Base-by-base conservation (phyloP, 1,284 basidiomycete genomes). In the Microbotryum lychnidis-dioicae region DNA sequence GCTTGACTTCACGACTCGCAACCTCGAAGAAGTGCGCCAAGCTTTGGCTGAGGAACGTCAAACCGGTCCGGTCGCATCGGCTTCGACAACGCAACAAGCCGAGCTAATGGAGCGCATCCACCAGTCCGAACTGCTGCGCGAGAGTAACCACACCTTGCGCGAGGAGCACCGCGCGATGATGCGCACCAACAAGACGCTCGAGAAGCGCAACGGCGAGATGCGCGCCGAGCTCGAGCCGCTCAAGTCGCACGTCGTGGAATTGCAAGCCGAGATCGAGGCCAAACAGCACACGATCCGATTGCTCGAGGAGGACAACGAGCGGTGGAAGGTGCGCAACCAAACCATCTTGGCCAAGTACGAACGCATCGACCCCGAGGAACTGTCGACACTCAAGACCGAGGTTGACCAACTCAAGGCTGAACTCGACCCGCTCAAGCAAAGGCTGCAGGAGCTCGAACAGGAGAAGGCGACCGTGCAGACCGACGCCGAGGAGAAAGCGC, bases 91-190 rank as follows among this genome's bases (percentile, higher is more conserved):
- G 2, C 87, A 91, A 71, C 91, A 93, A 68, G 81, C 84, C 16
- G 89, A 91, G 73, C 81, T 94, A 50, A 78, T 93, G 48, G 88
- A 91, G 73, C 83, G 88, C 70, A 91, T 93, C 75, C 88, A 90
- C 69, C 87, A 91, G 71, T 80, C 91, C 61, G 90, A 88, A 64
- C 82, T 92, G 58, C 79, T 93, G 8, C 84, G 90, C 50, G 91
- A 94, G 76, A 91, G 87, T 76, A 92, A 93, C 70, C 82, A 84
- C 1, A 91, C 88, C 2, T 80, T 94, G 2, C 83, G 89, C 55
- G 80, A 86, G 44, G 89, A 91, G 61, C 83, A 81, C 62, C 87
- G 89, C 65, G 78, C 76, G 21, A 79, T 87, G 63, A 76, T 81
- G 7, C 86, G 85, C 71, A 84, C 83, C 52, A 79, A 84, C 12